Conservation (phyloP, 768 basidiomycete genomes). For the Symmetrospora coprosmae region DNA sequence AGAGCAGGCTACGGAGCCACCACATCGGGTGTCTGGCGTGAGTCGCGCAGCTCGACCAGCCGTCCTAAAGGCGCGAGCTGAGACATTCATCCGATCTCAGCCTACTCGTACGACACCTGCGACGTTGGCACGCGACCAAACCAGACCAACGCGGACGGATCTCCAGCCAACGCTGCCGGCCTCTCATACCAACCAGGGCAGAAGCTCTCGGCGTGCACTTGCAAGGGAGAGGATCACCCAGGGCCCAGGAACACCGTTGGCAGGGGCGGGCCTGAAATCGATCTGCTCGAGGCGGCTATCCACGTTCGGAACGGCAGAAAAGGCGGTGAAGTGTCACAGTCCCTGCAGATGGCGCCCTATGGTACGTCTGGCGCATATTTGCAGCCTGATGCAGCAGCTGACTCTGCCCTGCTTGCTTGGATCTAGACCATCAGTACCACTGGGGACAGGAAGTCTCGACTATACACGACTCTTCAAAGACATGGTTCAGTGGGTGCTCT, state of each 20-base stretch:
- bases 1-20: conserved; percentile 39
- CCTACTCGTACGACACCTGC: conserved; percentile 62
- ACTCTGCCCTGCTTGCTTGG: conserved; percentile 39
- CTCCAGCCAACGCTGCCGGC: conserved; percentile 47
- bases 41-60: too few species aligned
- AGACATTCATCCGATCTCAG: too few species aligned
- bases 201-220: conserved; percentile 70
- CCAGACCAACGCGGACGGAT: conserved; percentile 52
- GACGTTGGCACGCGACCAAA: conserved; percentile 76
- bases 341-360: conserved; percentile 61
- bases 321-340: conserved; percentile 60
- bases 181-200: conserved; percentile 78
- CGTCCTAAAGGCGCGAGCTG: too few species aligned
- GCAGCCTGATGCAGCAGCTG: not conserved
- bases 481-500: not conserved
- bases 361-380: conserved; percentile 42
- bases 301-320: not conserved
- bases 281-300: conserved; percentile 54
- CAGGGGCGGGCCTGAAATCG: conserved; percentile 62
- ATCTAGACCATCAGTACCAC: conserved; percentile 40
- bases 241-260: conserved; percentile 56
- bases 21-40: conserved; percentile 54
- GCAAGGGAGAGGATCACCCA: conserved; percentile 71
- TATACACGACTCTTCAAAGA: not conserved
- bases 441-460: conserved; percentile 36